Percentiles rank a stretch among this genome's conserved stretches.
Conservation (phyloP, 1,284 basidiomycete genomes). For the Rhizoctonia solani region DNA sequence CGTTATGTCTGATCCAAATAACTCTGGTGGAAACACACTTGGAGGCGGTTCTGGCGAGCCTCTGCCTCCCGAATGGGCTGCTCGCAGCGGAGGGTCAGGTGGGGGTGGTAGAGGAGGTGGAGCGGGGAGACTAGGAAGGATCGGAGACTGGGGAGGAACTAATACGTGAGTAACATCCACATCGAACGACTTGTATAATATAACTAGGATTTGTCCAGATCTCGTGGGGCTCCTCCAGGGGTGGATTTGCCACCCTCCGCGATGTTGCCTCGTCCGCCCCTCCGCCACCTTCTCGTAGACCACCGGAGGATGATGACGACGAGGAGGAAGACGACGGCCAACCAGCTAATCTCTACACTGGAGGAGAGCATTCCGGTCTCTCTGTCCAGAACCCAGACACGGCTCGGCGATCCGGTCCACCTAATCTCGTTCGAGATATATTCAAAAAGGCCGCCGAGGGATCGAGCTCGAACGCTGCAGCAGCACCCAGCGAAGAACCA, state of each 20-base stretch:
- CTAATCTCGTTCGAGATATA: constrained; percentile 75
- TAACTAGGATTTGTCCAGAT: background rate
- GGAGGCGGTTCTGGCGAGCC: constrained; percentile 53
- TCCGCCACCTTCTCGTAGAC: constrained; percentile 49
- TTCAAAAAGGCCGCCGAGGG: constrained; percentile 80
- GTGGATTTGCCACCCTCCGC: constrained; percentile 46
- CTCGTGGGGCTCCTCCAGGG: constrained; percentile 38
- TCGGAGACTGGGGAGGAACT: constrained; percentile 46
- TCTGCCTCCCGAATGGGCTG: constrained; percentile 54
- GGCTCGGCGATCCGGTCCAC: constrained; percentile 57
- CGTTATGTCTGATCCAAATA: constrained; percentile 11
- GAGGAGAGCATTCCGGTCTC: constrained; percentile 73
- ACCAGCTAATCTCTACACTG: constrained; percentile 76
- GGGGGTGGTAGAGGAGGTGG: constrained; percentile 16
- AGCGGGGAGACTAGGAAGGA: constrained; percentile 47
- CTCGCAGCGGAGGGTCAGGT: constrained; percentile 43
- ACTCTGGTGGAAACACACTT: constrained; percentile 50
- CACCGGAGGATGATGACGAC: constrained; percentile 54
- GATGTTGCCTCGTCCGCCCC: constrained; percentile 41
- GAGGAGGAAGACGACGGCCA: constrained; percentile 49
- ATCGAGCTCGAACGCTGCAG: constrained; percentile 45
- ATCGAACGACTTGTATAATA: background rate
- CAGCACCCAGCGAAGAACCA: constrained; percentile 41
- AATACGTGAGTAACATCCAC: constrained; percentile 36
- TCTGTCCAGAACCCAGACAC: constrained; percentile 85